Base-by-base conservation (phyloP, 257 asterid species). In the Solanum lycopersicoides region DNA sequence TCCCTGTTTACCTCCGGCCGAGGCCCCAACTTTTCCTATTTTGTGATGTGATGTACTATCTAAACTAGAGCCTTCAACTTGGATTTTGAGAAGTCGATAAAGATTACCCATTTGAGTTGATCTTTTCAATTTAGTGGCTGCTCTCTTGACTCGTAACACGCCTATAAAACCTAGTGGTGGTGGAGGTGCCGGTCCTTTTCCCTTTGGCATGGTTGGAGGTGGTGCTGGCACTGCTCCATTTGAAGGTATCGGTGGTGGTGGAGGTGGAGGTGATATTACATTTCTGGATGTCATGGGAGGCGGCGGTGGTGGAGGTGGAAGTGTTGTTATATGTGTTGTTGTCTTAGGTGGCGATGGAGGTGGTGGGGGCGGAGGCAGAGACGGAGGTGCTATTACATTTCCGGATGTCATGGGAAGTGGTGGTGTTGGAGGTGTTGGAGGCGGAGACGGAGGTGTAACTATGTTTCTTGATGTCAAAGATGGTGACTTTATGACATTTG, bases 81-180 rank as follows among this genome's bases (percentile, higher is more conserved):
- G 94, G 84, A 93, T 93, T 88, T 92, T 95, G 21, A 95, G 95
- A 68, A 89, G 90, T 77, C 95, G 92, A 86, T 95, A 95, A 23
- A 94, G 92, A 86, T 88, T 93, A 3, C 96, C 96, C 96, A 95
- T 94, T 65, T 93, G 95, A 0, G 94, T 88, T 16, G 97, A 95
- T 87, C 95, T 94, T 88, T 91, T 92, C 87, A 95, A 41, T 45
- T 93, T 95, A 30, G 95, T 90, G 14, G 87, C 86, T 9, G 89
- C 83, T 90, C 93, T 94, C 90, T 85, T 95, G 25, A 91, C 86
- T 42, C 93, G 89, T 63, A 92, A 88, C 89, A 60, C 14, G 5
- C 79, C 73, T 18, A 69, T 28, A 60, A 35, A 82, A 37, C 85
- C 87, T 23, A 37, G 9, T 66, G 45, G 80, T 68, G 88, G 84